These are phyloP conservation scores for Leucosporidium scottii DNA, from an alignment of 768 basidiomycete genomes.

Conservation along the genomic window DNA sequence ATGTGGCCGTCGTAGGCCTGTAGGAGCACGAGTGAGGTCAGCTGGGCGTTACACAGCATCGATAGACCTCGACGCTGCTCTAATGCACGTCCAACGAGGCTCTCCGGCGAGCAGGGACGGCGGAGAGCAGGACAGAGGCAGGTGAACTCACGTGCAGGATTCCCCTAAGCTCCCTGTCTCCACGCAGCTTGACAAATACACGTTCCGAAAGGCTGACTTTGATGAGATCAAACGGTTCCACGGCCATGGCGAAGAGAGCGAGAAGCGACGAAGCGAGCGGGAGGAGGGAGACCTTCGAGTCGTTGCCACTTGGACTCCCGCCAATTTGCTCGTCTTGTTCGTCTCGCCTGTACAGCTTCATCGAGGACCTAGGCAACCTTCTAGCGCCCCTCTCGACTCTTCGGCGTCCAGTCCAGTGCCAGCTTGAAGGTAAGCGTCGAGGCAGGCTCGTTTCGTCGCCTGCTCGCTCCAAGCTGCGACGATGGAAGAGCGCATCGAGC, in stretches of 20 bases:
- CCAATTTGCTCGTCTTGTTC: too few species aligned
- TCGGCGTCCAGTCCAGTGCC: too few species aligned
- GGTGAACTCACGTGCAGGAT: conserved; percentile 70
- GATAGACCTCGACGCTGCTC: too few species aligned
- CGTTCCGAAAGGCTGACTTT: conserved; percentile 92
- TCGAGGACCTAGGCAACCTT: too few species aligned
- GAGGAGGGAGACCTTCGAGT: background rate
- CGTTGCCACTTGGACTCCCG: too few species aligned
- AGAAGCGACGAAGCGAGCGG: background rate
- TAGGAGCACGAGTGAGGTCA: background rate
- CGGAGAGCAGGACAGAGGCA: conserved; percentile 2
- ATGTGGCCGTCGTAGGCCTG: conserved; percentile 99
- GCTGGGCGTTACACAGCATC: background rate
- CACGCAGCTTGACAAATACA: conserved; percentile 93
- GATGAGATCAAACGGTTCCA: conserved; percentile 93
- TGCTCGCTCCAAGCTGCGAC: too few species aligned
- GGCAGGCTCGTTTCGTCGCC: too few species aligned
- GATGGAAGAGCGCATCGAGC: too few species aligned
- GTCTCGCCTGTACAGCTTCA: too few species aligned
- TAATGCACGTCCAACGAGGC: background rate
- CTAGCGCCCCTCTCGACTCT: too few species aligned
- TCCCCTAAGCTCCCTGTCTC: conserved; percentile 84
- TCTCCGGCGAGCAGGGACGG: background rate
- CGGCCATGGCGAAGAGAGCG: conserved; percentile 1
- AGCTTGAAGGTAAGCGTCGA: too few species aligned